These are phyloP conservation scores for Aspergillus sp. DNA, from an alignment of 2,329 filamentous ascomycete genomes.

Conservation along the genomic window DNA sequence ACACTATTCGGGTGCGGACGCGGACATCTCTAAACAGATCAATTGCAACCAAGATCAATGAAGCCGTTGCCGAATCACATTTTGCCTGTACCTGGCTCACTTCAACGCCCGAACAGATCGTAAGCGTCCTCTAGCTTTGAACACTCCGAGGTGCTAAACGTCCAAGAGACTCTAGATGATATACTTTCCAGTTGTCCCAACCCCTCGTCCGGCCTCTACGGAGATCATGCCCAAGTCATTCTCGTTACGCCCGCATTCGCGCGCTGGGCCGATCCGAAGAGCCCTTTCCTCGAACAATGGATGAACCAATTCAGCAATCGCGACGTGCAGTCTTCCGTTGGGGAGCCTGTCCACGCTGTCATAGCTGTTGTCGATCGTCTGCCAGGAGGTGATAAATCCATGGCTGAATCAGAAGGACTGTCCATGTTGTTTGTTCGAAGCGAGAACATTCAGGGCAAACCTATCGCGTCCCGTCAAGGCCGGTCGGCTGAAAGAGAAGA, in stretches of 20 bases:
- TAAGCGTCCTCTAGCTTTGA: slow-evolving; percentile 21
- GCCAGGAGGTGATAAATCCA: slow-evolving; percentile 22
- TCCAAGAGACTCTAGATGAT: slow-evolving; percentile 34
- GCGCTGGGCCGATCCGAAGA: slow-evolving; percentile 39
- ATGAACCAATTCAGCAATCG: slow-evolving; percentile 33
- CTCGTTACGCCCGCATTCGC: slow-evolving; percentile 45
- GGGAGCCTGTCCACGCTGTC: slow-evolving; percentile 32
- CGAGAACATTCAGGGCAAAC: slow-evolving; percentile 36
- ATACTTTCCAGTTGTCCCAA: slow-evolving; percentile 32
- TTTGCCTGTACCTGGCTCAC: slow-evolving; percentile 42
- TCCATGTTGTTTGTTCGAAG: slow-evolving; percentile 36
- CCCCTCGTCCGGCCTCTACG: slow-evolving; percentile 19
- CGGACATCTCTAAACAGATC: slow-evolving; percentile 18
- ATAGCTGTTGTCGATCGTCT: slow-evolving; percentile 45
- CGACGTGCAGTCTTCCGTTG: slow-evolving; percentile 14
- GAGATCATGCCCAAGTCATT: slow-evolving; percentile 36
- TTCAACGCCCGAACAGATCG: slow-evolving; percentile 34
- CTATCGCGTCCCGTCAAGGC: slow-evolving; percentile 32
- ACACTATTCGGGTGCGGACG: neutral
- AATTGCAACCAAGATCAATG: slow-evolving; percentile 23
- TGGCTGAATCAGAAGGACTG: slow-evolving; percentile 38
- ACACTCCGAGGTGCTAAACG: slow-evolving; percentile 10
- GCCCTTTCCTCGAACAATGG: slow-evolving; percentile 36
- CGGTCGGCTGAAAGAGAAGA: slow-evolving; percentile 37
- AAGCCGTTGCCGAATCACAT: slow-evolving; percentile 11